Evolutionary conservation across 1,284 basidiomycete species (phyloP), one percentile per base, ranked within the genome.

Genomic region (Tylopilus orsonianus): DNA sequence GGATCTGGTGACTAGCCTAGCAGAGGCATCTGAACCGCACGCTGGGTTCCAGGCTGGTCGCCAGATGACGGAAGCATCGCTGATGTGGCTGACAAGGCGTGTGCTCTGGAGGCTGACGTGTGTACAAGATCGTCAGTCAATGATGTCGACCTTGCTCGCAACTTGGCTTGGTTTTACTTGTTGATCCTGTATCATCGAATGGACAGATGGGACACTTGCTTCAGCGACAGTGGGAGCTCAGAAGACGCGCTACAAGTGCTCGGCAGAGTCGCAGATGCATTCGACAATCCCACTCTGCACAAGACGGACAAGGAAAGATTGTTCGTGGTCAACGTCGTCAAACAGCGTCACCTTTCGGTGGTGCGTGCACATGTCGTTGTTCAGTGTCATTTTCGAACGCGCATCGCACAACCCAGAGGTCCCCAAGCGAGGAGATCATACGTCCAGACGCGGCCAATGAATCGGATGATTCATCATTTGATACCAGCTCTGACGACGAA

Each of bases 251-350:
- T 67, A 1, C 50, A 52, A 34, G 44, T 65, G 29, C 56, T 66
- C 1, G 62, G 49, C 35, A 53, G 62, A 30, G 50, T 66, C 1
- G 65, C 62, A 22, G 65, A 67, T 16, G 62, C 65, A 26, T 64
- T 67, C 33, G 64, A 64, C 44, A 44, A 58, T 37, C 64, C 65
- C 1, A 39, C 59, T 4, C 29, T 49, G 29, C 38, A 50, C 46
- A 53, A 56, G 43, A 39, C 22, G 13, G 49, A 61, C 48, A 65
- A 53, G 50, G 57, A 54, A 0, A 34, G 53, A 12, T 33, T 56
- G 26, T 51, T 64, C 9, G 49, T 53, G 34, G 58, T 60, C 34
- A 62, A 61, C 32, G 49, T 58, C 8, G 58, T 62, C 53, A 53
- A 52, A 48, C 49, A 60, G 35, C 57, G 54, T 35, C 53, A 30